Evolutionary conservation across 495 filamentous ascomycete species (phyloP).

Genomic region (Xylaria bambusicola): DNA sequence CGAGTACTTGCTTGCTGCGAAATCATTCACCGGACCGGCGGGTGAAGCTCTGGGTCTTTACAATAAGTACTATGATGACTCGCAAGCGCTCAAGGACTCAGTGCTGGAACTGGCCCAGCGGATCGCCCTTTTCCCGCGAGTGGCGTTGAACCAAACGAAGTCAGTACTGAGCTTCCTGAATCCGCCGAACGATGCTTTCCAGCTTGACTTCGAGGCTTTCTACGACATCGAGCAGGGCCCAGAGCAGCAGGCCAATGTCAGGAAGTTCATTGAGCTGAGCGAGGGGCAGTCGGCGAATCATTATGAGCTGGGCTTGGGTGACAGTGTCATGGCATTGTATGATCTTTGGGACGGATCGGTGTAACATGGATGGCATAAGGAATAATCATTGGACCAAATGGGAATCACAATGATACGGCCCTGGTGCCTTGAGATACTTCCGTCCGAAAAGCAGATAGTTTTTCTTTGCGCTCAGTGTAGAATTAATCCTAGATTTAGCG

Average conservation of each 20-base stretch:
- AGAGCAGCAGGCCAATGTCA: not conserved
- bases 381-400: too few relatives aligned
- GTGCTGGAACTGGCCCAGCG: constrained; percentile 12
- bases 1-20: not conserved
- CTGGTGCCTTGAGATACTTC: too few relatives aligned
- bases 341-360: not conserved
- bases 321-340: not conserved
- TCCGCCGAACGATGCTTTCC: not conserved
- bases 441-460: too few relatives aligned
- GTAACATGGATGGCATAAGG: too few relatives aligned
- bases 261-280: not conserved
- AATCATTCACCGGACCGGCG: not conserved
- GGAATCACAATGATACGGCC: too few relatives aligned
- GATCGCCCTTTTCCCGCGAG: constrained; percentile 10
- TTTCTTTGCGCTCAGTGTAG: too few relatives aligned
- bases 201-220: not conserved
- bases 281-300: not conserved
- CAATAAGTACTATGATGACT: constrained; percentile 17
- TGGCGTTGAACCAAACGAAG: constrained; percentile 13
- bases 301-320: not conserved
- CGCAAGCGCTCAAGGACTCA: constrained; percentile 1
- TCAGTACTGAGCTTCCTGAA: constrained; percentile 4
- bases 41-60: constrained; percentile 17
- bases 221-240: not conserved
- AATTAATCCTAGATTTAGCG: too few relatives aligned